Percentiles rank a stretch among this genome's conserved stretches.
Evolutionary conservation across 257 asterid species (phyloP).

Genomic region (Paulownia fortunei): DNA sequence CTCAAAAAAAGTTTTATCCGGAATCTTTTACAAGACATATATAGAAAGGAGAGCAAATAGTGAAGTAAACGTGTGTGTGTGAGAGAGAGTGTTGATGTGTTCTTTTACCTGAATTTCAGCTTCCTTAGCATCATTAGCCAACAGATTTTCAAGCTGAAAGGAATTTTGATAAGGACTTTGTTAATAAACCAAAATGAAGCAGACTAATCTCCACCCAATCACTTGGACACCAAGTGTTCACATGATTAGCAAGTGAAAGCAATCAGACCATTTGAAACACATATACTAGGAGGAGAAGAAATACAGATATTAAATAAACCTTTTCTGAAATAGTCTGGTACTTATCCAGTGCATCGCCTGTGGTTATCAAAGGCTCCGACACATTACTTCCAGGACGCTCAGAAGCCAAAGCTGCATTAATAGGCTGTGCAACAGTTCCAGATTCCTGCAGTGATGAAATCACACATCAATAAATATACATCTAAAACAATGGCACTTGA

Average conservation of each 20-base stretch:
- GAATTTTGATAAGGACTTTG: slow-evolving; percentile 24
- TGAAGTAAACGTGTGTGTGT: background rate
- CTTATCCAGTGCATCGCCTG: slow-evolving; percentile 91
- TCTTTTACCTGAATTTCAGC: slow-evolving; percentile 77
- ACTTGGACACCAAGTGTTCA: background rate
- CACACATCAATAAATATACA: slow-evolving; percentile 2
- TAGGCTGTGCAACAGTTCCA: slow-evolving; percentile 56
- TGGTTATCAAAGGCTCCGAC: slow-evolving; percentile 70
- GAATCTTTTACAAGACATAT: background rate
- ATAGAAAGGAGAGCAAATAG: slow-evolving; percentile 1
- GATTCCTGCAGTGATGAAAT: slow-evolving; percentile 57
- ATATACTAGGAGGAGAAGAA: slow-evolving; percentile 1
- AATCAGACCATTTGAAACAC: background rate
- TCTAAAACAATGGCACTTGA: background rate
- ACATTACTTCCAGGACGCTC: slow-evolving; percentile 65
- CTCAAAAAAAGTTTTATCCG: background rate
- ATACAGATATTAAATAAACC: slow-evolving; percentile 45
- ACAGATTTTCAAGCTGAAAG: slow-evolving; percentile 80
- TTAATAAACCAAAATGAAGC: slow-evolving; percentile 31
- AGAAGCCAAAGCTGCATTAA: slow-evolving; percentile 57
- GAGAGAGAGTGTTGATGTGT: background rate
- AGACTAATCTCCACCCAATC: background rate
- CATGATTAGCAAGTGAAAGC: background rate
- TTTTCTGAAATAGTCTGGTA: slow-evolving; percentile 89
- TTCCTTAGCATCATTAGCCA: slow-evolving; percentile 67